A percentile compares a stretch with the other conserved stretches of the same genome.
phyloP scores from a whole-genome alignment of 2,329 filamentous ascomycete species.

The Podosphaera aphanis region DNA sequence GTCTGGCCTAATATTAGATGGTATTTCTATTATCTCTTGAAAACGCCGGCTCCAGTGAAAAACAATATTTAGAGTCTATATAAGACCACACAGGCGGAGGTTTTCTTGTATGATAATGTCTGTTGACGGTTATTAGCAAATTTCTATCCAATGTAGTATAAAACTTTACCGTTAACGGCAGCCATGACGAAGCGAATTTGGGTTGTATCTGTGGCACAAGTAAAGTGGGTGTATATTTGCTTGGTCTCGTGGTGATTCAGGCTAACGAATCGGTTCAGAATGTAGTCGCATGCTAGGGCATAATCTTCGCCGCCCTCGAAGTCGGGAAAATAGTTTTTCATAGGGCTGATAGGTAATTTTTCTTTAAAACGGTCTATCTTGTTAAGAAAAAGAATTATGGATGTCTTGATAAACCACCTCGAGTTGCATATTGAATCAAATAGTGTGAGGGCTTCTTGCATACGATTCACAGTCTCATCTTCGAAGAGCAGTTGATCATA shows the following conservation, averaged over 20 bases:
- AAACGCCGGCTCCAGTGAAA: slow-evolving; percentile 14
- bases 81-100: slow-evolving; percentile 84
- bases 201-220: slow-evolving; percentile 92
- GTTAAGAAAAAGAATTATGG: slow-evolving; percentile 73
- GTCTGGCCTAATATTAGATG: slow-evolving; percentile 15
- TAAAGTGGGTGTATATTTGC: slow-evolving; percentile 99
- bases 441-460: slow-evolving; percentile 70
- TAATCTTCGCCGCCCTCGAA: slow-evolving; percentile 95
- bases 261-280: slow-evolving; percentile 92
- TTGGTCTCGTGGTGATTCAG: slow-evolving; percentile 98
- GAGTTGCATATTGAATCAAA: slow-evolving; percentile 79
- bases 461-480: slow-evolving; percentile 89
- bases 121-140: slow-evolving; percentile 25
- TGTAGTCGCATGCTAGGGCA: slow-evolving; percentile 88
- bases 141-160: too few relatives aligned
- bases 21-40: slow-evolving; percentile 13
- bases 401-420: slow-evolving; percentile 75
- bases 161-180: slow-evolving; percentile 65
- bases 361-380: slow-evolving; percentile 80
- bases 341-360: slow-evolving; percentile 61
- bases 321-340: slow-evolving; percentile 74
- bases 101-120: slow-evolving; percentile 99
- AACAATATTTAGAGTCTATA: slow-evolving; percentile 28
- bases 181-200: slow-evolving; percentile 99
- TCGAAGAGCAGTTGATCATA: slow-evolving; percentile 94